A percentile compares a stretch with the other conserved stretches of the same genome.
These are phyloP conservation scores for Dysphania ambrosioides DNA, from an alignment of 148 eudicot species.

Conservation along the genomic window DNA sequence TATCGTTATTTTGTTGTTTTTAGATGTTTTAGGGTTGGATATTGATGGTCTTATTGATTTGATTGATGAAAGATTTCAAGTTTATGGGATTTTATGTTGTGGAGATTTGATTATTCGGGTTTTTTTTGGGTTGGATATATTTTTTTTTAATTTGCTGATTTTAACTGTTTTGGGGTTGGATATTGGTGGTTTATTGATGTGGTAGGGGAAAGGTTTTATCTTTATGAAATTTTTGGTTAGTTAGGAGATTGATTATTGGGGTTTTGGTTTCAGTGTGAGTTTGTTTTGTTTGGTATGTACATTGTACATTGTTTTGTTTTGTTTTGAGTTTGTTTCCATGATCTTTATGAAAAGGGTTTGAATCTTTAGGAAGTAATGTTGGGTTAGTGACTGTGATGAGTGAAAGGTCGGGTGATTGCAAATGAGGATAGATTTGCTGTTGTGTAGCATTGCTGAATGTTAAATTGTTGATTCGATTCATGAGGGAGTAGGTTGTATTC, in stretches of 20 bases:
- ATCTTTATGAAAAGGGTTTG: not conserved
- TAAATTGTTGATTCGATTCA: not conserved
- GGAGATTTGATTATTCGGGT: not conserved
- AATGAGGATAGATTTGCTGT: not conserved
- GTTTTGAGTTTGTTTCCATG: too few relatives aligned
- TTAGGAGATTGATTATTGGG: too few relatives aligned
- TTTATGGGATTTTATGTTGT: not conserved
- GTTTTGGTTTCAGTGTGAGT: too few relatives aligned
- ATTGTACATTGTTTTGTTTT: too few relatives aligned
- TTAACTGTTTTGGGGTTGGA: not conserved
- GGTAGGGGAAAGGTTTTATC: too few relatives aligned
- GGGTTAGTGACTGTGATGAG: not conserved
- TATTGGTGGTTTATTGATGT: not conserved
- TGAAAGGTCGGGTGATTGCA: not conserved
- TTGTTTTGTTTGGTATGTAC: not conserved
- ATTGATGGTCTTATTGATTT: constrained; percentile 1
- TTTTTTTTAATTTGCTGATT: not conserved
- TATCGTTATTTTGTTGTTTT: not conserved
- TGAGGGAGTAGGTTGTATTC: not conserved
- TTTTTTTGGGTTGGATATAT: not conserved
- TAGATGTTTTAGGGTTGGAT: not conserved
- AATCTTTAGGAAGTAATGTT: too few relatives aligned
- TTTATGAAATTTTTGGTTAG: too few relatives aligned
- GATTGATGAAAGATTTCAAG: not conserved
- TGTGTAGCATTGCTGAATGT: not conserved